Evolutionary conservation across 2,329 filamentous ascomycete species (phyloP).

Genomic region (Sporothrix inflata): DNA sequence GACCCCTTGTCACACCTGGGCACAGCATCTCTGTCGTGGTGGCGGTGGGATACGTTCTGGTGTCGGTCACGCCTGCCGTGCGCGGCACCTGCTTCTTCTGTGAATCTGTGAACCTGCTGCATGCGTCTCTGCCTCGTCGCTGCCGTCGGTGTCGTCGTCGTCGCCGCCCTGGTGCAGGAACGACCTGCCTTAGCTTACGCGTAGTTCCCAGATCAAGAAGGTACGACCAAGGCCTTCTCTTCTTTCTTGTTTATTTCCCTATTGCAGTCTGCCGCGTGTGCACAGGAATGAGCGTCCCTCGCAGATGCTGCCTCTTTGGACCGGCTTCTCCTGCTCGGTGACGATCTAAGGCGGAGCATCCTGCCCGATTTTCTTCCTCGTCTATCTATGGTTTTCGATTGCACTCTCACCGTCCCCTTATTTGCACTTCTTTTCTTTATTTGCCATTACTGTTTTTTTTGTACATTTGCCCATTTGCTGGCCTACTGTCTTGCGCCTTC

Average conservation of each 20-base stretch:
- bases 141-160: neutral
- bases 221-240: neutral
- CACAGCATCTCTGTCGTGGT: conserved; percentile 8
- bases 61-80: conserved; percentile 4
- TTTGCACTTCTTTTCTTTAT: neutral
- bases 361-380: neutral
- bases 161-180: neutral
- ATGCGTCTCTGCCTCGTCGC: neutral
- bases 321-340: neutral
- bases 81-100: neutral
- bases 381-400: neutral
- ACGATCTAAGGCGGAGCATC: neutral
- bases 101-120: neutral
- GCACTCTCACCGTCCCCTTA: neutral
- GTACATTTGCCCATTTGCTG: no score
- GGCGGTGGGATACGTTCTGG: neutral
- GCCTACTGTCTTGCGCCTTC: neutral
- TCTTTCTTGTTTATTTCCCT: conserved; percentile 3
- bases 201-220: neutral
- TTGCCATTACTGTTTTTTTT: no score
- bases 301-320: neutral
- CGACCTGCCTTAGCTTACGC: neutral
- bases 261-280: neutral
- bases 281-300: conserved; percentile 3
- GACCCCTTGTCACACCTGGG: conserved; percentile 8